Percentiles rank a stretch among this genome's conserved stretches.
phyloP scores from a whole-genome alignment of 352 stramenopile species.

The Globisporangium heterothallicum region DNA sequence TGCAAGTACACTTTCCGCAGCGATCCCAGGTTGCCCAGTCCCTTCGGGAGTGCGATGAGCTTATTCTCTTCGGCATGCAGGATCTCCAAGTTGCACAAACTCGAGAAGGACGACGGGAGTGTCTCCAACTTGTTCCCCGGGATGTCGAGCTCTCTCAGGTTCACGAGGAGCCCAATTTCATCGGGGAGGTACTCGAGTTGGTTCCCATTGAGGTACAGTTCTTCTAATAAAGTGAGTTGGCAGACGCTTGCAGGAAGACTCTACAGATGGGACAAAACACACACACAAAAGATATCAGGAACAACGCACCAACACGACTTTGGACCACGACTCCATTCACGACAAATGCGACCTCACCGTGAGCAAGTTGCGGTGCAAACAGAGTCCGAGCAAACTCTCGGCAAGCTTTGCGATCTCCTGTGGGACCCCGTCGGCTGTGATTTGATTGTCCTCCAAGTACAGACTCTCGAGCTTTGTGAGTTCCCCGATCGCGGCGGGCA shows the following conservation, averaged over 20 bases:
- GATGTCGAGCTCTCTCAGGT: slow-evolving; percentile 75
- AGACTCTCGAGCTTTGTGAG: slow-evolving; percentile 68
- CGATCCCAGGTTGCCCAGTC: slow-evolving; percentile 49
- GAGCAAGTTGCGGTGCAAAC: slow-evolving; percentile 76
- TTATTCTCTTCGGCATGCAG: slow-evolving; percentile 77
- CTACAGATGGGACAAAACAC: slow-evolving; percentile 17
- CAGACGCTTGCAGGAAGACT: slow-evolving; percentile 59
- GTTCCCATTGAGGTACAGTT: slow-evolving; percentile 85
- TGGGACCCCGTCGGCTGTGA: slow-evolving; percentile 59
- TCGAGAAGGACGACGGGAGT: slow-evolving; percentile 62
- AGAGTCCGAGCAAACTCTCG: slow-evolving; percentile 54
- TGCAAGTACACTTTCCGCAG: slow-evolving; percentile 83
- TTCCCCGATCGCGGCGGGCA: slow-evolving; percentile 48
- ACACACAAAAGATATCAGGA: no score
- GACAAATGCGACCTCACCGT: slow-evolving; percentile 38
- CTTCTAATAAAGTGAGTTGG: slow-evolving; percentile 59
- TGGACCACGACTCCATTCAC: no score
- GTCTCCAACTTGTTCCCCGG: slow-evolving; percentile 57
- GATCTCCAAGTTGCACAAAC: slow-evolving; percentile 71
- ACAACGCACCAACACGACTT: no score
- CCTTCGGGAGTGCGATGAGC: slow-evolving; percentile 73
- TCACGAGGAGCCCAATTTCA: slow-evolving; percentile 65
- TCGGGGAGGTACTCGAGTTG: slow-evolving; percentile 55
- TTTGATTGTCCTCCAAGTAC: slow-evolving; percentile 83
- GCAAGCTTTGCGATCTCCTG: slow-evolving; percentile 38